phyloP scores from a whole-genome alignment of 306 rosid species.

The Cucurbita argyrosperma region DNA sequence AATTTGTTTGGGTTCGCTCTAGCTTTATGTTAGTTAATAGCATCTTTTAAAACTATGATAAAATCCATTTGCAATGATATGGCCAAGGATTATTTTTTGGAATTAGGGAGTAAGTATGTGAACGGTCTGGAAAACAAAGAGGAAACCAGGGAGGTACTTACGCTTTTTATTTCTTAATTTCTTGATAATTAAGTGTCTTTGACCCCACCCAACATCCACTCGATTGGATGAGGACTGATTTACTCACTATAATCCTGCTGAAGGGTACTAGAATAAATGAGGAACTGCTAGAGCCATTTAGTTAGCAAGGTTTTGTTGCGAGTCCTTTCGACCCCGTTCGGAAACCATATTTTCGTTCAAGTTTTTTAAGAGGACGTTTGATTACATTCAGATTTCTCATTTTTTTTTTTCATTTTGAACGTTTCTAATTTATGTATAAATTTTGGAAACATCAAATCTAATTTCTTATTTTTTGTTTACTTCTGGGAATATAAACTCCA shows the following conservation, averaged over 20 bases:
- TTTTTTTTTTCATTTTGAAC: neutral
- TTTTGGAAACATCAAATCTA: neutral
- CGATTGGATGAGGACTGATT: too few species aligned
- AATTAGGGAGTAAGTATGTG: neutral
- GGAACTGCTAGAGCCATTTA: too few species aligned
- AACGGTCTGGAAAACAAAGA: neutral
- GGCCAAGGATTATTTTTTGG: neutral
- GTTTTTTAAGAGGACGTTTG: neutral
- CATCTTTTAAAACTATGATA: too few species aligned
- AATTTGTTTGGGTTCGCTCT: too few species aligned
- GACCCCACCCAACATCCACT: too few species aligned
- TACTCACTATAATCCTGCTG: too few species aligned
- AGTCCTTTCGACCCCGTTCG: too few species aligned
- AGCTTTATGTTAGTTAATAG: too few species aligned
- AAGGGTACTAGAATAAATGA: too few species aligned
- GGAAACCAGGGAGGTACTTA: neutral
- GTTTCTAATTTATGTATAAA: neutral
- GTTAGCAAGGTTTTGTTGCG: too few species aligned
- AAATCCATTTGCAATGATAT: neutral
- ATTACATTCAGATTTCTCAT: neutral
- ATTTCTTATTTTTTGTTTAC: too few species aligned
- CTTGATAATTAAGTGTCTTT: too few species aligned
- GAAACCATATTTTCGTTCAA: neutral
- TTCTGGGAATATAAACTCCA: neutral
- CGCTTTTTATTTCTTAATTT: neutral